Conservation (phyloP, 306 rosid species). For the Benincasa hispida region DNA sequence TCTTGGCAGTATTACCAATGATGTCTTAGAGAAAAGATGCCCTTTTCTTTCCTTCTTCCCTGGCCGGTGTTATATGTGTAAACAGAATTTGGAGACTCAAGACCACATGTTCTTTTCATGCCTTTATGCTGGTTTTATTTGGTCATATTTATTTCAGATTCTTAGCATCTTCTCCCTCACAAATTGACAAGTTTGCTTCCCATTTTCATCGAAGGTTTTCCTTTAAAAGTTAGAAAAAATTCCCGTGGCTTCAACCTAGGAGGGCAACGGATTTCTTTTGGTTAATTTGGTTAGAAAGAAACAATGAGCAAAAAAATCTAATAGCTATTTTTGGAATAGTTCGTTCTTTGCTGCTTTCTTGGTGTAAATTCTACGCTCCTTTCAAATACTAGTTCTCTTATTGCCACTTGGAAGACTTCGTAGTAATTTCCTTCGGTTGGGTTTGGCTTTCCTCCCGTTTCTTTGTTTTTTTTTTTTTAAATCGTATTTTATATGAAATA, state of each 20-base stretch:
- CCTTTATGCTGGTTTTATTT: background rate
- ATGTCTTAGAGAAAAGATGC: background rate
- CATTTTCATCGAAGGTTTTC: background rate
- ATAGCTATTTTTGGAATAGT: background rate
- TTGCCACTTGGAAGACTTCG: background rate
- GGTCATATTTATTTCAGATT: background rate
- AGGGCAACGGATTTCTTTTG: background rate
- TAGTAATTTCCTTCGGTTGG: background rate
- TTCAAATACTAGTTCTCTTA: background rate
- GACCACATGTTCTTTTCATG: background rate
- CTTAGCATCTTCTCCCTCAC: background rate
- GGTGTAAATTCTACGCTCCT: background rate
- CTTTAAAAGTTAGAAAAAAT: background rate
- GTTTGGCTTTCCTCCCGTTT: background rate
- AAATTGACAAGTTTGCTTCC: background rate
- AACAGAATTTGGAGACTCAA: background rate
- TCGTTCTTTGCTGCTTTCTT: background rate
- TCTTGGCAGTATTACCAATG: background rate
- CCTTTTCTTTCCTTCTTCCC: background rate
- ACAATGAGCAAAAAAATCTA: background rate
- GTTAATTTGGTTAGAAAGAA: background rate
- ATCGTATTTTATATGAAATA: background rate
- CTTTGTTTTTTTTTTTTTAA: background rate
- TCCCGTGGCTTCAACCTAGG: background rate
- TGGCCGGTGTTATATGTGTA: background rate